phyloP scores from a whole-genome alignment of 1,284 basidiomycete species.

The Cystobasidiaceae sp. region DNA sequence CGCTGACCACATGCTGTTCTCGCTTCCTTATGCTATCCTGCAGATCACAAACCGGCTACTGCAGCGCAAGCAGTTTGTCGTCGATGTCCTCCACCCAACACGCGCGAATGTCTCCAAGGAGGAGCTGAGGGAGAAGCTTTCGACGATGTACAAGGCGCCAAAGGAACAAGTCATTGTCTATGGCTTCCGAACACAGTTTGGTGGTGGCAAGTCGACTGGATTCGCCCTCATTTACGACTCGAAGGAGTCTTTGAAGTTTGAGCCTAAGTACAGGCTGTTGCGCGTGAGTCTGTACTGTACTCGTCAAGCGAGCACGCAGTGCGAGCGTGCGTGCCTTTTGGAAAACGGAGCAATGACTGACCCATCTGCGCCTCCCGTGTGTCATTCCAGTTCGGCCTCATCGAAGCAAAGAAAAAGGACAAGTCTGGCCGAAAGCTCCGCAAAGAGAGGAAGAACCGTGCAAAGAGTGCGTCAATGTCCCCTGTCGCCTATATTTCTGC shows the following conservation, averaged over 20 bases:
- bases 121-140: conserved; percentile 91
- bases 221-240: conserved; percentile 98
- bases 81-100: conserved; percentile 89
- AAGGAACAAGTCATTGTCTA: conserved; percentile 59
- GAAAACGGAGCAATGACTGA: conserved; percentile 21
- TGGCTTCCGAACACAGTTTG: conserved; percentile 78
- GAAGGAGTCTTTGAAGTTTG: conserved; percentile 90
- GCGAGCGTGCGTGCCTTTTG: conserved; percentile 12
- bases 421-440: conserved; percentile 94
- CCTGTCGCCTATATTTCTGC: no score
- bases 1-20: neutral
- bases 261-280: conserved; percentile 92
- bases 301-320: neutral
- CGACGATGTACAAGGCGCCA: conserved; percentile 60
- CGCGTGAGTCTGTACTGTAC: conserved; percentile 61
- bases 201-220: conserved; percentile 95
- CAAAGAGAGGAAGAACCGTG: conserved; percentile 99
- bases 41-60: conserved; percentile 89
- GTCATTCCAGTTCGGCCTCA: conserved; percentile 69
- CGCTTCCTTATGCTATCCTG: neutral
- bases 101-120: conserved; percentile 90
- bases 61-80: conserved; percentile 61
- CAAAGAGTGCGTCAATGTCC: conserved; percentile 58
- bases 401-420: conserved; percentile 58
- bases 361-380: conserved; percentile 17